These are phyloP conservation scores for Naematelia encephala DNA, from an alignment of 768 basidiomycete species.

Conservation along the genomic window DNA sequence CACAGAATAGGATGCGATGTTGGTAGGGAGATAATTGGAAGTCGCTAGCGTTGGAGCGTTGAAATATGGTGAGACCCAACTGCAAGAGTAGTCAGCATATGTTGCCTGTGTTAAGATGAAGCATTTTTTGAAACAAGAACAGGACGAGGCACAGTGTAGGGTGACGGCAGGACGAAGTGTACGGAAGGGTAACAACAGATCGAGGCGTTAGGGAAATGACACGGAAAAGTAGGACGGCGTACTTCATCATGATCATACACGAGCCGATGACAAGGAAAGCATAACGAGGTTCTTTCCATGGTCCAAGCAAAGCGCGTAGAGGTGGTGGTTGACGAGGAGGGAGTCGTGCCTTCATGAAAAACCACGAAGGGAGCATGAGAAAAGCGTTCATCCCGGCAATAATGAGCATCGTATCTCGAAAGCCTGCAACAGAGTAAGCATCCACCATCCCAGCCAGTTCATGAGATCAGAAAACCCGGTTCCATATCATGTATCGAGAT, in stretches of 20 bases:
- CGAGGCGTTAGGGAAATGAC: not conserved
- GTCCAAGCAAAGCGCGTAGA: conserved; percentile 21
- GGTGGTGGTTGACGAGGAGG: conserved; percentile 38
- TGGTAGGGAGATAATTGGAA: conserved; percentile 24
- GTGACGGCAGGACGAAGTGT: not conserved
- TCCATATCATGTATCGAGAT: not conserved
- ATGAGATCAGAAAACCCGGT: no score
- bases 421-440: conserved; percentile 22
- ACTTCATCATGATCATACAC: conserved; percentile 41
- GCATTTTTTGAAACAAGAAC: not conserved
- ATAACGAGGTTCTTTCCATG: conserved; percentile 41
- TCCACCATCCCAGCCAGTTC: not conserved
- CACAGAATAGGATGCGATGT: conserved; percentile 38
- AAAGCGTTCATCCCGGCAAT: conserved; percentile 44
- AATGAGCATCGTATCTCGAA: conserved; percentile 39
- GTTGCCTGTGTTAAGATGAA: no score
- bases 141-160: not conserved
- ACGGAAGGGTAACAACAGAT: not conserved
- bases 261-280: conserved; percentile 38
- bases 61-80: conserved; percentile 46
- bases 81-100: conserved; percentile 7
- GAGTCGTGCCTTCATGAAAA: conserved; percentile 42
- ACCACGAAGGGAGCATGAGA: conserved; percentile 44
- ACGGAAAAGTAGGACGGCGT: conserved; percentile 10
- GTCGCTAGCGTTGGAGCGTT: conserved; percentile 33